A percentile compares a stretch with the other conserved stretches of the same genome.
Conservation (phyloP, 768 basidiomycete species). For the Boletus subparvulus region DNA sequence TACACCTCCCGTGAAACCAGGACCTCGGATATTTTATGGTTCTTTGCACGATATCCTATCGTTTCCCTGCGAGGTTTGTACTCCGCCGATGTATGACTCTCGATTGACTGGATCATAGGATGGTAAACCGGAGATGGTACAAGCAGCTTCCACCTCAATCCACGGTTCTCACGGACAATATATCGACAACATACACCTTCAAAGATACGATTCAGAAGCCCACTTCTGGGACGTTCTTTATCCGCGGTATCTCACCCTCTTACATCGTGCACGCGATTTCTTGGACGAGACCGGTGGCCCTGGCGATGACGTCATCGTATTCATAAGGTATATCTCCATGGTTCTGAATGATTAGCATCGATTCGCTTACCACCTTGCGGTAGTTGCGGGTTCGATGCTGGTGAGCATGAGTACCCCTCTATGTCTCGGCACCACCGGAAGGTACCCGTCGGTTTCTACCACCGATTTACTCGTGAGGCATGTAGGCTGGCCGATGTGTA, state of each 20-base stretch:
- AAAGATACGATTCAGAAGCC: slow-evolving; percentile 14
- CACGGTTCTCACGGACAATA: slow-evolving; percentile 19
- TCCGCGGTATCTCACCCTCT: slow-evolving; percentile 54
- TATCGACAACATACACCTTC: slow-evolving; percentile 31
- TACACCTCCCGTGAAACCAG: slow-evolving; percentile 34
- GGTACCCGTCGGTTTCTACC: slow-evolving; percentile 84
- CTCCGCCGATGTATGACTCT: background rate
- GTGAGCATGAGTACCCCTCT: slow-evolving; percentile 82
- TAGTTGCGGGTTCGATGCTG: slow-evolving; percentile 94
- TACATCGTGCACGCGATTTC: slow-evolving; percentile 71
- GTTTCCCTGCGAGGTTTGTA: slow-evolving; percentile 82
- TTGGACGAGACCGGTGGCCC: slow-evolving; percentile 62
- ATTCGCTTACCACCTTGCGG: background rate
- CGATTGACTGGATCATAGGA: slow-evolving; percentile 49
- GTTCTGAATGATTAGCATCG: background rate
- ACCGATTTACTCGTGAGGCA: slow-evolving; percentile 76
- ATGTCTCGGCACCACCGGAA: slow-evolving; percentile 94
- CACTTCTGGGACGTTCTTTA: slow-evolving; percentile 50
- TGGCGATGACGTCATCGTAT: slow-evolving; percentile 71
- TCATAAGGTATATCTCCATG: slow-evolving; percentile 66
- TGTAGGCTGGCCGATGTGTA: slow-evolving; percentile 61
- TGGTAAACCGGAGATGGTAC: slow-evolving; percentile 72
- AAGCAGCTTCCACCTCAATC: slow-evolving; percentile 67
- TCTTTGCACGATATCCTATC: slow-evolving; percentile 93
- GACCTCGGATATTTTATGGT: slow-evolving; percentile 78